Evolutionary conservation across 768 basidiomycete genomes (phyloP), one percentile per base, ranked within the genome.

Genomic region (Hysterangium stoloniferum): DNA sequence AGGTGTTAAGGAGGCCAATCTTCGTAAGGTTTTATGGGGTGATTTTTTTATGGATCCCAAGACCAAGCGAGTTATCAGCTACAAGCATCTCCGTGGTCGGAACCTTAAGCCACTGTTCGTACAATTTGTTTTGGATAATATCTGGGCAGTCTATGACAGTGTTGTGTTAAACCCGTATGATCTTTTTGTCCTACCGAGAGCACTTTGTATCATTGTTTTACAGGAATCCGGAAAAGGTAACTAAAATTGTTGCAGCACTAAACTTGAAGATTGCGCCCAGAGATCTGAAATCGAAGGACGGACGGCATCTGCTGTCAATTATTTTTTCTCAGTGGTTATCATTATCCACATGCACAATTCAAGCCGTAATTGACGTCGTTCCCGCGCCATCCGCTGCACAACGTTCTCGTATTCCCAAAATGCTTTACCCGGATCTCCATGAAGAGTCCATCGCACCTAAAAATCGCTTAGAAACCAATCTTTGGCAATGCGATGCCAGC

Each of bases 291-390:
- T 81, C 92, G 9, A 98, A 95, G 63, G 95, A 98, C 61, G 75
- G 84, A 12, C 81, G 87, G 34, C 77, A 85, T 57, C 76, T 97
- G 6, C 80, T 96, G 20, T 84, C 80, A 11, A 68, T 88, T 34
- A 86, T 99, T 52, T 93, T 94, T 66, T 84, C 86, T 6, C 93
- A 97, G 66, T 99, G 96, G 96, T 76, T 99, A 4, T 86, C 96
- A 0, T 74, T 99, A 9, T 94, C 96, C 0, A 90, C 93, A 0
- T 84, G 88, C 58, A 79, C 92, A 52, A 95, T 96, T 57, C 93
- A 95, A 67, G 75, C 87, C 0, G 80, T 86, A 19, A 91, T 98
- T 56, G 95, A 98, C 61, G 70, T 97, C 55, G 79, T 98, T n/a
- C 96, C 96, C 2, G 76, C 93, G 1, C 96, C 96, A 1, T 68